phyloP scores from a whole-genome alignment of 2,329 filamentous ascomycete genomes.

The Graphiopsis chlorocephala region DNA sequence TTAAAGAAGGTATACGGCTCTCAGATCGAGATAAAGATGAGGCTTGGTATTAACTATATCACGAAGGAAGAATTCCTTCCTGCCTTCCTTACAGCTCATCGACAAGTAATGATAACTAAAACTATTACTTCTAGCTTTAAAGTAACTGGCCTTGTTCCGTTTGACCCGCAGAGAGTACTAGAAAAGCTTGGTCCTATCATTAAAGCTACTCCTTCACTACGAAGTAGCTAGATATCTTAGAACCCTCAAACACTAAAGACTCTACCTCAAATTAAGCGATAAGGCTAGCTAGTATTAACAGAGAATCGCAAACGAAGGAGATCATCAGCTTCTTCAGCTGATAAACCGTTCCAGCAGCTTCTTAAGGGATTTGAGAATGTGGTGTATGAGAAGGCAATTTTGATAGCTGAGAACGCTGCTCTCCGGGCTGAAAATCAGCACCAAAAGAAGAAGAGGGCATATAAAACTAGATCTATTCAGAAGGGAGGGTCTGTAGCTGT shows the following conservation, averaged over 20 bases:
- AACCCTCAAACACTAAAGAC: too few species aligned
- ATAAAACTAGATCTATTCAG: too few species aligned
- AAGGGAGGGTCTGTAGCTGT: background rate
- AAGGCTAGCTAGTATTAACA: too few species aligned
- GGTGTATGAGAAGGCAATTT: too few species aligned
- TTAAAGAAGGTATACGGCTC: background rate
- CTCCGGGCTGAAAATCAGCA: too few species aligned
- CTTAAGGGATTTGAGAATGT: too few species aligned
- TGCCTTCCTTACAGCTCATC: background rate
- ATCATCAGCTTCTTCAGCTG: too few species aligned
- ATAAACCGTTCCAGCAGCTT: too few species aligned
- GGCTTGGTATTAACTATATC: slow-evolving; percentile 4
- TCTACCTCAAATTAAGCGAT: too few species aligned
- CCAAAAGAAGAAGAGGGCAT: too few species aligned
- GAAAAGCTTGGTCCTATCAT: background rate
- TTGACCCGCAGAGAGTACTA: background rate
- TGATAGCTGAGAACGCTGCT: too few species aligned
- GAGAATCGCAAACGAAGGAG: too few species aligned
- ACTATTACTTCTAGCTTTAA: background rate
- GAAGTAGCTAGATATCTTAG: background rate
- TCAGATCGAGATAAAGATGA: background rate
- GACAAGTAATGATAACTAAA: background rate
- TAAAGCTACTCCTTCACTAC: background rate
- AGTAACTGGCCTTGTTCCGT: background rate
- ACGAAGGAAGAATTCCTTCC: slow-evolving; percentile 4